Base-by-base conservation (phyloP, 78 protist species). In the Chrysochromulina tobinii region DNA sequence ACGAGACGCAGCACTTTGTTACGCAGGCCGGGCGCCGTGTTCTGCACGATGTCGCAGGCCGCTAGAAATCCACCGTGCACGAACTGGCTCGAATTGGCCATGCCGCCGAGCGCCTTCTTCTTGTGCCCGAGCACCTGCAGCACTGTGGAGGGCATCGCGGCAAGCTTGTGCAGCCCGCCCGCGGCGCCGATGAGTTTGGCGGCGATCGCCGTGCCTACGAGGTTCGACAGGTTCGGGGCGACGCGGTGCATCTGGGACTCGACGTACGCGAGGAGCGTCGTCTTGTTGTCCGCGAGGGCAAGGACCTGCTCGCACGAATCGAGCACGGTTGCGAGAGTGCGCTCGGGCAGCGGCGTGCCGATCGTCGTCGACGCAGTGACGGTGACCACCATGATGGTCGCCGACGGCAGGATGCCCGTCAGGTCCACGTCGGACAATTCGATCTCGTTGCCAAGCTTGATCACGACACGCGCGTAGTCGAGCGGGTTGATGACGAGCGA, bases 401-500 rank as follows among this genome's bases (percentile, higher is more conserved):
- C 93, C 64, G 88, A 61, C 1, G 89, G 89, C 2, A 90, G 66
- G 61, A 83, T 21, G 27, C 93, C 89, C 0, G 89, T 68, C 27
- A 90, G 88, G 54, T 89, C 92, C 1, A 89, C 81, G 6, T 21
- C 11, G 12, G 92, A 79, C 53, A 72, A 55, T 27, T 86, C 89
- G 48, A 20, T 48, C 61, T 64, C 81, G 59, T 90, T 83, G 55
- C 86, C 89, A 1, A 90, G 14, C 72, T 54, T 81, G 69, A n/a
- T 67, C 87, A 90, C 93, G 3, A 85, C 87, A 17, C 93, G 93
- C 23, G 87, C 93, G 25, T 83, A 90, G 61, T 90, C 93, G 12
- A 90, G 89, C 17, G 79, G 79, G 68, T 81, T 69, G 51, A 55
- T 55, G 23, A 90, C 55, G 21, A 90, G 89, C 58, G 93, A 85